Conservation (phyloP, 371 early-diverging fungal species). For the Mortierella sp. region DNA sequence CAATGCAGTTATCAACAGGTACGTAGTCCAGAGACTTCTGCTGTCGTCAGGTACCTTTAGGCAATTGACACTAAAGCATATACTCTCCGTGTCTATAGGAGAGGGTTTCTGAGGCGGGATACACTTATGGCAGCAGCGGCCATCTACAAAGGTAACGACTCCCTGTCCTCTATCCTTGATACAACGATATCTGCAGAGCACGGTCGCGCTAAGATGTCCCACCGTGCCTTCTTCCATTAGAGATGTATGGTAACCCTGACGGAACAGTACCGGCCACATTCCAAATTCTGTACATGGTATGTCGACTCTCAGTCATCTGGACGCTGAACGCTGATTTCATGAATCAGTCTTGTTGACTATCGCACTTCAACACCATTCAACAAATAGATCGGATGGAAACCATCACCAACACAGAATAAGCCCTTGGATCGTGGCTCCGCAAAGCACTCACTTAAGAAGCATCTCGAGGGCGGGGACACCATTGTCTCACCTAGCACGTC, state of each 20-base stretch:
- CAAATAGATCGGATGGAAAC: constrained; percentile 93
- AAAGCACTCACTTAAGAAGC: constrained; percentile 74
- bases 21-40: constrained; percentile 9
- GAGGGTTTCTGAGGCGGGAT: constrained; percentile 79
- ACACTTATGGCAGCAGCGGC: constrained; percentile 86
- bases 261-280: constrained; percentile 96
- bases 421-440: constrained; percentile 80
- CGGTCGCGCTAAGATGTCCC: not conserved
- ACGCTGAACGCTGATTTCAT: not conserved
- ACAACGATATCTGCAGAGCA: not conserved
- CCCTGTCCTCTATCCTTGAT: not conserved
- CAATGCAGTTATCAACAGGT: constrained; percentile 88
- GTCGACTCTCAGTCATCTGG: constrained; percentile 7
- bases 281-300: constrained; percentile 84
- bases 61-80: too few relatives aligned
- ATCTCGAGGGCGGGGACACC: constrained; percentile 45
- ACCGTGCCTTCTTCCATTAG: constrained; percentile 51
- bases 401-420: constrained; percentile 76
- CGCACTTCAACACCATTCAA: too few relatives aligned
- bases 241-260: constrained; percentile 89
- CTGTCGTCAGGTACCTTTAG: not conserved
- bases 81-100: constrained; percentile 46
- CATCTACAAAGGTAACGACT: constrained; percentile 82
- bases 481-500: constrained; percentile 5
- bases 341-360: too few relatives aligned